Conservation (phyloP, 345 rosid species). For the Citrus glauca region DNA sequence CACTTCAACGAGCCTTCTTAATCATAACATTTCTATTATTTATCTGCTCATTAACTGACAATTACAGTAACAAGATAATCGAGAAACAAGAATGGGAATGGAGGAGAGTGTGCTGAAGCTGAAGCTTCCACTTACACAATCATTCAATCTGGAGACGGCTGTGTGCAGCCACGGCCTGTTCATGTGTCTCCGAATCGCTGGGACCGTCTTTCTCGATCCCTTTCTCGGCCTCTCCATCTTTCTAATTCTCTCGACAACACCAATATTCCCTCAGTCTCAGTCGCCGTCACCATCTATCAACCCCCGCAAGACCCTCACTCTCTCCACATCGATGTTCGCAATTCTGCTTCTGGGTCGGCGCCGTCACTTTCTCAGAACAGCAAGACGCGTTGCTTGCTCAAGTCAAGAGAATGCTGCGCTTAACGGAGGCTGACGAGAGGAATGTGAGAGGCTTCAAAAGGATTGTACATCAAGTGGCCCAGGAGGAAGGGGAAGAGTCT, state of each 20-base stretch:
- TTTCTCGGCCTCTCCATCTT: slow-evolving; percentile 45
- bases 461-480: slow-evolving; percentile 12
- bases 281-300: slow-evolving; percentile 26
- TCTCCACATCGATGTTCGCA: slow-evolving; percentile 30
- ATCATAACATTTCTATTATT: no score
- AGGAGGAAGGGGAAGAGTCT: not conserved
- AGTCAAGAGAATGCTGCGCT: slow-evolving; percentile 45
- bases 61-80: no score
- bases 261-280: slow-evolving; percentile 2
- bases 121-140: slow-evolving; percentile 1
- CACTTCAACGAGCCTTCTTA: no score
- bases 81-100: not conserved
- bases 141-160: slow-evolving; percentile 41
- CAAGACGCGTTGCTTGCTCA: slow-evolving; percentile 28
- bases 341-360: not conserved
- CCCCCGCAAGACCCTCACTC: not conserved
- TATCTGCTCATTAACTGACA: no score
- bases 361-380: slow-evolving; percentile 19
- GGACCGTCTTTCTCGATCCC: slow-evolving; percentile 37
- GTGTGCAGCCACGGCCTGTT: slow-evolving; percentile 57
- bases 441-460: slow-evolving; percentile 27
- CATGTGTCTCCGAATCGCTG: slow-evolving; percentile 52
- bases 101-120: slow-evolving; percentile 11
- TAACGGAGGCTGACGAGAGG: slow-evolving; percentile 33
- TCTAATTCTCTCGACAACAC: not conserved